Evolutionary conservation across 164 flowering plant genomes (phyloP), one percentile per base, ranked within the genome.

Genomic region (Macadamia tetraphylla): DNA sequence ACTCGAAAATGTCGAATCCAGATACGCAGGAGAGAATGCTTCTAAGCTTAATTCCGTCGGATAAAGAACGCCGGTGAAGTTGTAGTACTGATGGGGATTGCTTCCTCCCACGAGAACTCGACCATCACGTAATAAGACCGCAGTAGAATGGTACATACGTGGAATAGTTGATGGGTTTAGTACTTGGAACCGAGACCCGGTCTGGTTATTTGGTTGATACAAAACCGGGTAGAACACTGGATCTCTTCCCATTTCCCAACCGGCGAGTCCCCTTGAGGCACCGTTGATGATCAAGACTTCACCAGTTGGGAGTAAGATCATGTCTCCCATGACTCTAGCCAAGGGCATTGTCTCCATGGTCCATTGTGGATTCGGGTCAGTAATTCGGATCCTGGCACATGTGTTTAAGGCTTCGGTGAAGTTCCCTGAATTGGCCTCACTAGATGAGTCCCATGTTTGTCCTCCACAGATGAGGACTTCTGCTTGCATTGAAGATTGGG

Each of bases 261-360:
- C 90, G 6, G 88, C 83, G 5, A 0, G 78, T 71, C 6, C 90
- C 90, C 40, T 64, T 75, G 3, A 60, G 0, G 84, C 90, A 0
- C 90, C 90, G 58, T 86, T 86, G 14, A 86, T 67, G 43, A 84
- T 78, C 6, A 86, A 62, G 1, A 86, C 85, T 18, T 86, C 80
- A 0, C 85, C 86, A 0, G 75, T 81, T 0, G 90, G 90, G 15
- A 86, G 35, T 64, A 84, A 0, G 3, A 80, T 67, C 87, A 86
- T 81, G 72, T 86, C 90, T 0, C 83, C 79, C 86, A 86, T 80
- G 7, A 77, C 74, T 44, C 90, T 67, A 2, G 10, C 29, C 11
- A 71, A 7, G 10, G 90, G 90, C 90, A 86, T 86, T 69, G 65
- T 71, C 70, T 86, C 90, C 73, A 83, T 75, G 6, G 17, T 72